A percentile compares a stretch with the other conserved stretches of the same genome.
Evolutionary conservation across 345 rosid genomes (phyloP).

Genomic region (Linum usitatissimum): DNA sequence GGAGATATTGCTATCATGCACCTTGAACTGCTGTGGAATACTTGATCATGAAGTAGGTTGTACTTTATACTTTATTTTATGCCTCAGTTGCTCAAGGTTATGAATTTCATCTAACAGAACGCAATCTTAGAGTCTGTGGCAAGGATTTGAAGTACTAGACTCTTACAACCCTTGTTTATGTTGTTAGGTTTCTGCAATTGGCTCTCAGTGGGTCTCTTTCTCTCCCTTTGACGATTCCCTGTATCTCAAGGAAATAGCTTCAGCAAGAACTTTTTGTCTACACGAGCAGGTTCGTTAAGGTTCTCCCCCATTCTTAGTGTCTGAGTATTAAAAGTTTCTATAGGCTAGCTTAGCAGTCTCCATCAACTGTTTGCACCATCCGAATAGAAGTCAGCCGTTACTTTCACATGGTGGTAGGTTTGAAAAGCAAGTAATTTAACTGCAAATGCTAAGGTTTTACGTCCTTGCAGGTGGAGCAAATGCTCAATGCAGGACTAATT

Average conservation of each 20-base stretch:
- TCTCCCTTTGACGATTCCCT: conserved; percentile 29
- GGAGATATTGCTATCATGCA: too few relatives aligned
- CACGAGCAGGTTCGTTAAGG: conserved; percentile 55
- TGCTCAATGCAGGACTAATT: conserved; percentile 62
- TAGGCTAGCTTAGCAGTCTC: neutral
- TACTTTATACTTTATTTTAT: too few relatives aligned
- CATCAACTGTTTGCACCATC: too few relatives aligned
- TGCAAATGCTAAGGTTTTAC: neutral
- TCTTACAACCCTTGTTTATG: neutral
- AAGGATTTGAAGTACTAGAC: too few relatives aligned
- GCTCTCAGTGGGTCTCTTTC: conserved; percentile 77
- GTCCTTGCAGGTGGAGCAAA: conserved; percentile 54
- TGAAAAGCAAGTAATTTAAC: neutral
- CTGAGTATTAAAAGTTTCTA: neutral
- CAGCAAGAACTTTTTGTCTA: conserved; percentile 72
- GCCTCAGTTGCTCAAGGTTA: too few relatives aligned
- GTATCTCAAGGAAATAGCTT: conserved; percentile 47
- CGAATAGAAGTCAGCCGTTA: neutral
- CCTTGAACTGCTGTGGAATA: too few relatives aligned
- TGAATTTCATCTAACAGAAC: too few relatives aligned
- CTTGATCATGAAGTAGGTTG: too few relatives aligned
- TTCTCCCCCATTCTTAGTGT: neutral
- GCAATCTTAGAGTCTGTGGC: too few relatives aligned
- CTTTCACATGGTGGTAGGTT: too few relatives aligned
- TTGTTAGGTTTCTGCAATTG: conserved; percentile 52